Evolutionary conservation across 176 grass and related monocot species (phyloP).

Genomic region (Triticum monococcum): DNA sequence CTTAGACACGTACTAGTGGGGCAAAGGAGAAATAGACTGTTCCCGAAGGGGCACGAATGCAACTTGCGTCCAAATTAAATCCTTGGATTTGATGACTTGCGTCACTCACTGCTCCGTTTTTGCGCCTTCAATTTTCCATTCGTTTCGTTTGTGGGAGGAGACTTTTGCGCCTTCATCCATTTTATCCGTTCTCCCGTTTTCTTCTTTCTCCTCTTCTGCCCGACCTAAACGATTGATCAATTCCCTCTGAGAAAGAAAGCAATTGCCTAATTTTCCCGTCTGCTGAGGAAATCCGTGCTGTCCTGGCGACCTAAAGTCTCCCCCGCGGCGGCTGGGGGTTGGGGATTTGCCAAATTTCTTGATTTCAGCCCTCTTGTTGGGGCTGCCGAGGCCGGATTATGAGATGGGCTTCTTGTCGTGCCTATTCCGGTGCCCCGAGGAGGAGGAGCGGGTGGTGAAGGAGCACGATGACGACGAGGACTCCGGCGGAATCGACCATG

Average conservation of each 20-base stretch:
- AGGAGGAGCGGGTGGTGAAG: background rate
- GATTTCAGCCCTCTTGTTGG: background rate
- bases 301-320: background rate
- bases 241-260: background rate
- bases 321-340: background rate
- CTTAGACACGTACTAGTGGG: too few species aligned
- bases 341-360: background rate
- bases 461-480: conserved; percentile 6
- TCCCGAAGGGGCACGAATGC: background rate
- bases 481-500: conserved; percentile 28
- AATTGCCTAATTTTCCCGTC: conserved; percentile 4
- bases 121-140: conserved; percentile 13
- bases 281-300: background rate
- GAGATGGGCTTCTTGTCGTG: conserved; percentile 52
- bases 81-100: background rate
- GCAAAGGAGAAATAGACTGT: background rate
- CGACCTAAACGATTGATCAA: conserved; percentile 10
- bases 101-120: conserved; percentile 18
- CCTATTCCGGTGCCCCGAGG: conserved; percentile 40
- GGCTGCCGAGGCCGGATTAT: conserved; percentile 18
- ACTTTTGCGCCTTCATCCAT: conserved; percentile 36
- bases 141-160: background rate
- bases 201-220: background rate
- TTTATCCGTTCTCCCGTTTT: background rate
- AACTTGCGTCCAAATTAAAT: background rate